Percentiles rank a stretch among this genome's conserved stretches.
These are phyloP conservation scores for Stropharia rugosoannulata DNA, from an alignment of 768 basidiomycete genomes.

Conservation along the genomic window DNA sequence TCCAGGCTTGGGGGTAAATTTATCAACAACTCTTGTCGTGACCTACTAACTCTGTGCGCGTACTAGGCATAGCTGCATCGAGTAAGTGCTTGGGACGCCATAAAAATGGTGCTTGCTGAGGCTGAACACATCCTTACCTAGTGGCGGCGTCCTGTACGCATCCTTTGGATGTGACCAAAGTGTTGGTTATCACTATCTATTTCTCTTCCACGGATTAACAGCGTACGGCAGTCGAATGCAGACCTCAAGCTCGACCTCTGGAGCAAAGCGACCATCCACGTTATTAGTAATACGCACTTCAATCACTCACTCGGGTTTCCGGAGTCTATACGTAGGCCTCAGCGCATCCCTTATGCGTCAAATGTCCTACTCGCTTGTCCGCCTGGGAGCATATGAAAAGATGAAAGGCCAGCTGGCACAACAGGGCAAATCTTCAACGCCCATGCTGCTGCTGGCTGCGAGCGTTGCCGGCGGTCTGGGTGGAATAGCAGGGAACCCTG, in stretches of 20 bases:
- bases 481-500: conserved; percentile 84
- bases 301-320: conserved; percentile 64
- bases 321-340: conserved; percentile 78
- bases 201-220: background rate
- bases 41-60: conserved; percentile 6
- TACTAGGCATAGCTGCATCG: conserved; percentile 59
- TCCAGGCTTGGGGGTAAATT: conserved; percentile 62
- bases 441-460: conserved; percentile 61
- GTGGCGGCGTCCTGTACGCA: conserved; percentile 84
- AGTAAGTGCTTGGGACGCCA: conserved; percentile 37
- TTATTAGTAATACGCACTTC: conserved; percentile 63
- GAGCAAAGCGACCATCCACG: conserved; percentile 61
- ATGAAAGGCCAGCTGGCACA: conserved; percentile 58
- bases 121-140: conserved; percentile 23
- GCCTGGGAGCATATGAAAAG: conserved; percentile 80
- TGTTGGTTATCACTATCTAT: conserved; percentile 41
- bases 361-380: conserved; percentile 89
- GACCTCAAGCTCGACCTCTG: conserved; percentile 49
- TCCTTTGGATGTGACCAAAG: conserved; percentile 85
- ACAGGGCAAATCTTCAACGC: conserved; percentile 49
- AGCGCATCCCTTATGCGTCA: conserved; percentile 83
- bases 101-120: background rate
- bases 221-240: conserved; percentile 68
- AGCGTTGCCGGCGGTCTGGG: conserved; percentile 78
- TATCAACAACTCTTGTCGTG: conserved; percentile 1